A percentile compares a stretch with the other conserved stretches of the same genome.
phyloP scores from a whole-genome alignment of 345 rosid genomes.

The Eucalyptus tenuipes region DNA sequence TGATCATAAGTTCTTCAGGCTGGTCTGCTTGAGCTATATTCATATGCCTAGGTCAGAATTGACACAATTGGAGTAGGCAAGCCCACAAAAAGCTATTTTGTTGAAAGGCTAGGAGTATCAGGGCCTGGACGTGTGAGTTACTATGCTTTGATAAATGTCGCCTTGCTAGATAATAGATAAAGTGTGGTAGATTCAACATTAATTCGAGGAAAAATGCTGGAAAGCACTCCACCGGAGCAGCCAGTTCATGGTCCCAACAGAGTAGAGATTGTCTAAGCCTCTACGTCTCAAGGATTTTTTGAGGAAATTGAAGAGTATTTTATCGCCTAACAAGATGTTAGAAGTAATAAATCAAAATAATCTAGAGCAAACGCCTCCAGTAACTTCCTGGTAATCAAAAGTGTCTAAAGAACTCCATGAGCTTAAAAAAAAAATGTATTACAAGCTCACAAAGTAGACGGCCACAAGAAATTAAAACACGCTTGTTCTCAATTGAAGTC shows the following conservation, averaged over 20 bases:
- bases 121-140: not conserved
- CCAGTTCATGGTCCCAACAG: not conserved
- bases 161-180: not conserved
- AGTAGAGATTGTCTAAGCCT: not conserved
- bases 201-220: not conserved
- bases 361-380: not conserved
- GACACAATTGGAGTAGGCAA: not conserved
- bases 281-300: not conserved
- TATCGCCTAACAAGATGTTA: not conserved
- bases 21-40: not conserved
- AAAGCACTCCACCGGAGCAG: not conserved
- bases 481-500: not conserved
- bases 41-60: not conserved
- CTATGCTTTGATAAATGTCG: not conserved
- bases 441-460: not conserved
- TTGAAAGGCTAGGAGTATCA: not conserved
- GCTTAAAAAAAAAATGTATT: rapidly evolving
- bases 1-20: not conserved
- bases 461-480: not conserved
- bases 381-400: not conserved
- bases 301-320: not conserved
- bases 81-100: not conserved
- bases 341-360: not conserved
- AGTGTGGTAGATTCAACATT: not conserved
- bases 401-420: not conserved